phyloP scores from a whole-genome alignment of 306 rosid genomes.

The Begonia peltatifolia region DNA sequence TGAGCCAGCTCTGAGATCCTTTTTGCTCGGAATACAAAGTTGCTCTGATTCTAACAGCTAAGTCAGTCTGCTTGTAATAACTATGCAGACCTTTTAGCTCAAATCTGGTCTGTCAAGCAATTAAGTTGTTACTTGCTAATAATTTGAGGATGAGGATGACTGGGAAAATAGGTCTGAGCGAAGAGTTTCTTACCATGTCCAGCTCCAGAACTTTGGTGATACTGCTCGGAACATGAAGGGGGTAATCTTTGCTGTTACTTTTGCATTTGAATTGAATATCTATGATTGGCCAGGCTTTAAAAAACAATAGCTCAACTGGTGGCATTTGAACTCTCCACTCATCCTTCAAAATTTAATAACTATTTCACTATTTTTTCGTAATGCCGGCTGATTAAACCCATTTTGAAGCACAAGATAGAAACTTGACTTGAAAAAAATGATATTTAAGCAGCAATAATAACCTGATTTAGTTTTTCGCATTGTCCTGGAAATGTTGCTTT shows the following conservation, averaged over 20 bases:
- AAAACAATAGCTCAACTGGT: slow-evolving; percentile 22
- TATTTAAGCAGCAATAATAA: too few species aligned
- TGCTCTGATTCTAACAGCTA: too few species aligned
- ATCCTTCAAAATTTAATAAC: slow-evolving; percentile 17
- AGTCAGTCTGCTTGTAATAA: too few species aligned
- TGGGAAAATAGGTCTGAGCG: too few species aligned
- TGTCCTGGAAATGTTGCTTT: too few species aligned
- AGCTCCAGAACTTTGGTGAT: slow-evolving; percentile 27
- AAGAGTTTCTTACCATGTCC: slow-evolving; percentile 21
- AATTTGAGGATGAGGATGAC: slow-evolving; percentile 1
- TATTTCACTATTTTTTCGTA: too few species aligned
- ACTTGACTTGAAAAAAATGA: too few species aligned
- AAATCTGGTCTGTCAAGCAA: background rate
- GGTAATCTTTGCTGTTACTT: slow-evolving; percentile 34
- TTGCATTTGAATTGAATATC: slow-evolving; percentile 23
- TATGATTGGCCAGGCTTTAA: slow-evolving; percentile 15
- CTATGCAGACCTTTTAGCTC: too few species aligned
- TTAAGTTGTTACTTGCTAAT: slow-evolving; percentile 19
- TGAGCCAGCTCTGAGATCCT: slow-evolving; percentile 22
- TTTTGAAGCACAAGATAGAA: too few species aligned
- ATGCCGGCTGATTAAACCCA: too few species aligned
- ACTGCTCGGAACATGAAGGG: slow-evolving; percentile 28
- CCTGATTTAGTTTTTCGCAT: too few species aligned
- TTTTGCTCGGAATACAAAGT: background rate
- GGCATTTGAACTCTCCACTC: slow-evolving; percentile 36